Evolutionary conservation across 2,329 filamentous ascomycete species (phyloP).

Genomic region (Blastomyces gilchristii): DNA sequence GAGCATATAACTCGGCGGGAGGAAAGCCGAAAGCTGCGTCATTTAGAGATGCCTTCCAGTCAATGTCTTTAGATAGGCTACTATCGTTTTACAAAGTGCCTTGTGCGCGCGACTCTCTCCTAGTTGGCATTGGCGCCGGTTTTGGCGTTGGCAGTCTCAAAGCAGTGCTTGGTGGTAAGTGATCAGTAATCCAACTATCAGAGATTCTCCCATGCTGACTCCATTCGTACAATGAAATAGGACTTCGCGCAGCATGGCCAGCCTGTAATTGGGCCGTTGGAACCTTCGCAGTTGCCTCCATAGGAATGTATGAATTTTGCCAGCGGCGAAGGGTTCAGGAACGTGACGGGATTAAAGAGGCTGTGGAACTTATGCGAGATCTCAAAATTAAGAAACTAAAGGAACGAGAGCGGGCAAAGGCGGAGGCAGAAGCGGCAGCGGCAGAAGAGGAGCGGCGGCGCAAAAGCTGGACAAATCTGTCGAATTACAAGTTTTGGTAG

Average conservation of each 20-base stretch:
- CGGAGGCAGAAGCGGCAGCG: slow-evolving; percentile 27
- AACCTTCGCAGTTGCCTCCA: slow-evolving; percentile 58
- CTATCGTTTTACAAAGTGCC: slow-evolving; percentile 63
- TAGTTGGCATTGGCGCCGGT: slow-evolving; percentile 73
- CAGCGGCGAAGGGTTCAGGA: slow-evolving; percentile 64
- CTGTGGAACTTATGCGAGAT: slow-evolving; percentile 68
- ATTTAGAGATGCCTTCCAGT: slow-evolving; percentile 33
- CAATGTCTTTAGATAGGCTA: slow-evolving; percentile 44
- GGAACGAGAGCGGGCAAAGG: slow-evolving; percentile 35
- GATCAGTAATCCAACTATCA: slow-evolving; percentile 7
- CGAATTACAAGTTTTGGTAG: slow-evolving; percentile 42
- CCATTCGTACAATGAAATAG: slow-evolving; percentile 18
- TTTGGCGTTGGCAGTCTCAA: slow-evolving; percentile 64
- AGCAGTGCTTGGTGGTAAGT: slow-evolving; percentile 62
- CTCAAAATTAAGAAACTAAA: slow-evolving; percentile 57
- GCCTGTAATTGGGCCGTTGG: slow-evolving; percentile 81
- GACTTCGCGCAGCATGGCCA: slow-evolving; percentile 49
- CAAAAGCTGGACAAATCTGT: slow-evolving; percentile 35
- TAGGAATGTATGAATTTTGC: slow-evolving; percentile 74
- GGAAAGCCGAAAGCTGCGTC: slow-evolving; percentile 39
- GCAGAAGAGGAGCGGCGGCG: slow-evolving; percentile 32
- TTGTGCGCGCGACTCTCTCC: slow-evolving; percentile 70
- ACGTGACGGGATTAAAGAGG: slow-evolving; percentile 70
- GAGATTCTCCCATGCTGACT: background rate
- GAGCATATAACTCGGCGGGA: slow-evolving; percentile 49